Conservation (phyloP, 2,329 filamentous ascomycete genomes). For the Fusarium oligoseptatum region DNA sequence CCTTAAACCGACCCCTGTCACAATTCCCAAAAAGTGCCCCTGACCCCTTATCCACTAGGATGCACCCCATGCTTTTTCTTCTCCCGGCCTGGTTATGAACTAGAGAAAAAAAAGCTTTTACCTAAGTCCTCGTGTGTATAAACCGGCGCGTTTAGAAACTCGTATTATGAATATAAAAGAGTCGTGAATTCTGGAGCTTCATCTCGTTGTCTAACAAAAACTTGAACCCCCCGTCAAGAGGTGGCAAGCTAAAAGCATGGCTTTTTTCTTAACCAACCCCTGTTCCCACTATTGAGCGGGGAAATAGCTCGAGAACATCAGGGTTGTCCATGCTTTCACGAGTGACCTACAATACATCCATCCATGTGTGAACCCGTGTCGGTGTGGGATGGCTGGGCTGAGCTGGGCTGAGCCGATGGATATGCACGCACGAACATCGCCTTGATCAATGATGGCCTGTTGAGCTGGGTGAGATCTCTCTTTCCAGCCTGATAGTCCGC, state of each 20-base stretch:
- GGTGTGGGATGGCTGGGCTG: slow-evolving; percentile 2
- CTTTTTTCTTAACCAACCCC: not conserved
- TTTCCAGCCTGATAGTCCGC: not conserved
- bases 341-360: not conserved
- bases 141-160: not conserved
- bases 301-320: slow-evolving; percentile 4
- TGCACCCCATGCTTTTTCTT: slow-evolving; percentile 20
- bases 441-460: not conserved
- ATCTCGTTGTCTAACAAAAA: not conserved
- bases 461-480: not conserved
- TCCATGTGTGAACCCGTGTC: not conserved
- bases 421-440: not conserved
- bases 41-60: slow-evolving; percentile 32
- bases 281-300: slow-evolving; percentile 14
- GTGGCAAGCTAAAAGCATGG: slow-evolving; percentile 6
- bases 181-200: not conserved
- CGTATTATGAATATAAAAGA: not conserved
- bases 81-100: slow-evolving; percentile 20
- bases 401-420: not conserved
- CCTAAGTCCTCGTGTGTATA: not conserved
- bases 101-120: slow-evolving; percentile 24
- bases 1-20: slow-evolving; percentile 29
- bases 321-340: not conserved
- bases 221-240: not conserved
- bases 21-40: slow-evolving; percentile 19